Base-by-base conservation (phyloP, 805 yeast species). In the Ogataea ganodermae region DNA sequence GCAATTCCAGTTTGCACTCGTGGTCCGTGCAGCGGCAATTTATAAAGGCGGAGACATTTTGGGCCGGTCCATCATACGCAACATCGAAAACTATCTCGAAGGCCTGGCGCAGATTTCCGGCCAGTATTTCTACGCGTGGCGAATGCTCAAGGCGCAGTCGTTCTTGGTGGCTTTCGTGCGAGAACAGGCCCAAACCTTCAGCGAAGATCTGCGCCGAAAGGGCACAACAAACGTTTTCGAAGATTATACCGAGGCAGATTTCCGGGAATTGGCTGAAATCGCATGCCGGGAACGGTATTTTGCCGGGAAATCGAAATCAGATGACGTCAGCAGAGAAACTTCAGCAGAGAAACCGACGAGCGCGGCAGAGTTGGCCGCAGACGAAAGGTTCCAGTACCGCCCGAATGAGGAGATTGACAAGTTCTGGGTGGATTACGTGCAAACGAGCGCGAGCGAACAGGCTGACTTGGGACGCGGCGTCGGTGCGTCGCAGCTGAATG, bases 61-160 rank as follows among this genome's bases (percentile, higher is more conserved):
- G 13, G 12, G 35, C 4, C 21, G 36, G 8, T 17, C 51, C 1
- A 10, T 75, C 14, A 58, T 69, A 40, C 61, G 61, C 5, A 75
- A 74, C 46, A 70, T 73, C 72, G 71, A 69, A 28, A 58, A 62
- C 14, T 79, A 77, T 53, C 66, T 56, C 50, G 60, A 49, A 40
- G 75, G 66, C 55, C 72, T 48, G 63, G 72, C 67, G 16, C 70
- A 71, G 32, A 64, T 85, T 28, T 79, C 87, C 17, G 71, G 68
- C 21, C 73, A 80, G 52, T 84, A 83, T 59, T 81, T 80, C 48
- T 83, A 82, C 59, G 86, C 89, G 2, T 81, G 84, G 81, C 76
- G 86, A 64, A 74, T 84, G 60, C 72, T 79, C 30, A 83, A 82
- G 56, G 83, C 86, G 0, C 79, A 77, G 43, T 62, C 62, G 5